Evolutionary conservation across 257 asterid genomes (phyloP).

Genomic region (Nicotiana tabacum): DNA sequence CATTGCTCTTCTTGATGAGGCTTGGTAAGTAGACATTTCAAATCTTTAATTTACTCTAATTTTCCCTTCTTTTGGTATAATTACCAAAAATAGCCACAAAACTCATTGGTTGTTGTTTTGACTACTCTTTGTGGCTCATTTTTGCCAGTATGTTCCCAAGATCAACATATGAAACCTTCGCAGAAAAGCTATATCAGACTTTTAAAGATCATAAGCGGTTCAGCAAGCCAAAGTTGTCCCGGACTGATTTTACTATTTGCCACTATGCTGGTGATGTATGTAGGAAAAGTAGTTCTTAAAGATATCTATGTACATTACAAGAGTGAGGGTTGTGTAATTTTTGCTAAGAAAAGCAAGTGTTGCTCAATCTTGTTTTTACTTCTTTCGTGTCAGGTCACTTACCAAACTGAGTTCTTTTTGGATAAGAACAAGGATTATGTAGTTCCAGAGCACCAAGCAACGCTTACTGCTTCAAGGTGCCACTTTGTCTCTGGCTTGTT

Average conservation of each 20-base stretch:
- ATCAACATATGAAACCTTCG: slow-evolving; percentile 87
- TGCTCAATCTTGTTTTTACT: slow-evolving; percentile 23
- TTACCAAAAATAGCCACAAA: neutral
- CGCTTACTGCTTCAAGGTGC: slow-evolving; percentile 71
- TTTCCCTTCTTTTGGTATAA: neutral
- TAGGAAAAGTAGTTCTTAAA: neutral
- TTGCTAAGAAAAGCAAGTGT: slow-evolving; percentile 2
- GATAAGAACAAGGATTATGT: slow-evolving; percentile 93
- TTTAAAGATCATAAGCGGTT: slow-evolving; percentile 85
- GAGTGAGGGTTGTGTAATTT: neutral
- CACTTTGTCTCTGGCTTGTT: slow-evolving; percentile 69
- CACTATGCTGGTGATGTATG: slow-evolving; percentile 99
- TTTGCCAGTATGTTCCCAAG: slow-evolving; percentile 84
- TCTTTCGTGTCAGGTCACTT: slow-evolving; percentile 58
- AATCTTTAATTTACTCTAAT: neutral
- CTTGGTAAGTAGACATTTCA: slow-evolving; percentile 56
- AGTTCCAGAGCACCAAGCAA: slow-evolving; percentile 85
- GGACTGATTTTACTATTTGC: slow-evolving; percentile 73
- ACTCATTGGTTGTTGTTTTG: neutral
- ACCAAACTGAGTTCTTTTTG: slow-evolving; percentile 75
- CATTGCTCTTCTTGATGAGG: slow-evolving; percentile 92
- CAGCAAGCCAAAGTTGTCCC: slow-evolving; percentile 79
- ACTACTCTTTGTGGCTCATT: slow-evolving; percentile 5
- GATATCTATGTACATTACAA: neutral
- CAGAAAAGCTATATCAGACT: slow-evolving; percentile 78